A percentile compares a stretch with the other conserved stretches of the same genome.
Conservation (phyloP, 805 yeast genomes). For the Wickerhamiella vanderwaltii region DNA sequence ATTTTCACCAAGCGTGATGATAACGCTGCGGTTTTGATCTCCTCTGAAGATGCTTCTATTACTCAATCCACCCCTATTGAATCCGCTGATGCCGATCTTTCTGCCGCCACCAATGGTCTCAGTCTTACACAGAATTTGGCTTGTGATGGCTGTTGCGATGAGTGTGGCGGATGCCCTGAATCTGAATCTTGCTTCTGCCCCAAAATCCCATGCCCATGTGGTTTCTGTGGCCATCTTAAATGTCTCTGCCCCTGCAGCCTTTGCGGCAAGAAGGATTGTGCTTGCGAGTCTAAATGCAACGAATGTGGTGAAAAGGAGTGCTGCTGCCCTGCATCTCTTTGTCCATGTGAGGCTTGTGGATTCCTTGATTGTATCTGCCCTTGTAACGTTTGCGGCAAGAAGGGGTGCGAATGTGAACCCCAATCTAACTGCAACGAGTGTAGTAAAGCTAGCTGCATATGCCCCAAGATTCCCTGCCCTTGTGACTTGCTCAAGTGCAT, state of each 20-base stretch:
- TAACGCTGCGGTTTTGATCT: neutral
- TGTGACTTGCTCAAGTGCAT: slow-evolving; percentile 6
- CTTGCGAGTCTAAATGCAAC: slow-evolving; percentile 3
- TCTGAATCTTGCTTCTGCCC: slow-evolving; percentile 2
- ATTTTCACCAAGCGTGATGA: slow-evolving; percentile 8
- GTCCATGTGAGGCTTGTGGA: slow-evolving; percentile 5
- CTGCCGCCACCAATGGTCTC: neutral
- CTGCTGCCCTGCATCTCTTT: slow-evolving; percentile 3
- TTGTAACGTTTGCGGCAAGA: slow-evolving; percentile 4
- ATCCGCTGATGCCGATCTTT: neutral
- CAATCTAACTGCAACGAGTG: neutral
- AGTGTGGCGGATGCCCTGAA: slow-evolving; percentile 8
- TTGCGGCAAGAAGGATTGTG: slow-evolving; percentile 5
- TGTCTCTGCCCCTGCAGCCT: slow-evolving; percentile 6
- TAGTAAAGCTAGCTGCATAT: neutral
- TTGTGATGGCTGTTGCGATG: slow-evolving; percentile 7
- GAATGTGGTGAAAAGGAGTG: slow-evolving; percentile 1
- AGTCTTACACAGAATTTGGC: slow-evolving; percentile 4
- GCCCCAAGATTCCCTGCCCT: slow-evolving; percentile 8
- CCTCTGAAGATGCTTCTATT: neutral
- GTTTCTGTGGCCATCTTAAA: neutral
- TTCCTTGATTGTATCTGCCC: neutral
- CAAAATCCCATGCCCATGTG: slow-evolving; percentile 6
- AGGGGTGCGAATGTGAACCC: slow-evolving; percentile 5
- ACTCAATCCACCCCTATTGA: neutral